These are phyloP conservation scores for Aureobasidium mangrovei DNA, from an alignment of 2,329 filamentous ascomycete species.

Conservation along the genomic window DNA sequence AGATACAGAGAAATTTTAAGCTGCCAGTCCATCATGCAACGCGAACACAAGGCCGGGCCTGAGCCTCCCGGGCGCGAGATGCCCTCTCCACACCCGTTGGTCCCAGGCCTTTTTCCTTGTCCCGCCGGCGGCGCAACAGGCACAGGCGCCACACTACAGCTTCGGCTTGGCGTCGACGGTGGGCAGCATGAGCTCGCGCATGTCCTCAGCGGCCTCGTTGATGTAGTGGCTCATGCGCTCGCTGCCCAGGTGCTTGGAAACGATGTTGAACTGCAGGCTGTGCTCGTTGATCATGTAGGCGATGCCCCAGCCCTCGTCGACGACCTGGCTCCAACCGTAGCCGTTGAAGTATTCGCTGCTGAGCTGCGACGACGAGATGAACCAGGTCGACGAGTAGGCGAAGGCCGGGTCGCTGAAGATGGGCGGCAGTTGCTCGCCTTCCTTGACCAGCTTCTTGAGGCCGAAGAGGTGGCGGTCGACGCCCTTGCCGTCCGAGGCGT, in stretches of 20 bases:
- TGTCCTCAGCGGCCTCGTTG: conserved; percentile 83
- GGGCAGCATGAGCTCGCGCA: conserved; percentile 76
- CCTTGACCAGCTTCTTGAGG: conserved; percentile 77
- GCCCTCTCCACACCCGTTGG: too few relatives aligned
- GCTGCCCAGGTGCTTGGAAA: conserved; percentile 83
- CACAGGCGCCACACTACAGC: conserved; percentile 48
- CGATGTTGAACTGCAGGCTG: conserved; percentile 96
- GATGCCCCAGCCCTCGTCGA: conserved; percentile 92
- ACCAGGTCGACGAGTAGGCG: conserved; percentile 79
- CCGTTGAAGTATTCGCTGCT: conserved; percentile 98
- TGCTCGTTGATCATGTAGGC: conserved; percentile 99
- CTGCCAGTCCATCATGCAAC: too few relatives aligned
- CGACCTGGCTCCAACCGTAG: conserved; percentile 97
- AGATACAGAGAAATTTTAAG: too few relatives aligned
- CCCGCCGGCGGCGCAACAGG: too few relatives aligned
- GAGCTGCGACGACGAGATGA: conserved; percentile 77
- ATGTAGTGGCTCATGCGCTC: conserved; percentile 93
- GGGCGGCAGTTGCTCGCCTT: conserved; percentile 70
- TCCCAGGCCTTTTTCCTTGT: too few relatives aligned
- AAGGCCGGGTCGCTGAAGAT: conserved; percentile 85
- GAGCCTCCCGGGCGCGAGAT: too few relatives aligned
- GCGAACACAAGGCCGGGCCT: too few relatives aligned
- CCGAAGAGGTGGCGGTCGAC: conserved; percentile 97
- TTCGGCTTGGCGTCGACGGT: conserved; percentile 79
- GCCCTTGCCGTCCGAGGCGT: conserved; percentile 84